phyloP scores from a whole-genome alignment of 768 basidiomycete species.

The Rhizopogon vinicolor region DNA sequence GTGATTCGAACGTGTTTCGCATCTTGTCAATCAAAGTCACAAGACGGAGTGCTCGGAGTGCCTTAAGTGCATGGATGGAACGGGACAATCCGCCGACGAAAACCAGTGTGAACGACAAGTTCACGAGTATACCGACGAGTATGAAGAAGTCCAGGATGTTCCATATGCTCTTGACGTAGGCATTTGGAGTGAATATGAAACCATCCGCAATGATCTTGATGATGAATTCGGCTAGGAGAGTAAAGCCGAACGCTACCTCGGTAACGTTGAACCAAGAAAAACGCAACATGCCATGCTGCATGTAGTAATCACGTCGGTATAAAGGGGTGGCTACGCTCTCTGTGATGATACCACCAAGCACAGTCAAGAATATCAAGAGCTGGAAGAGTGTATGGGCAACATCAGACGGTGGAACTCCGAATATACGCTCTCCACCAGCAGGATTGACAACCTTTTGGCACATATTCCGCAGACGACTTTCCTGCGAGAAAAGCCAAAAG shows the following conservation, averaged over 20 bases:
- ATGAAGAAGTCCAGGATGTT: constrained; percentile 88
- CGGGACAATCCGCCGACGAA: constrained; percentile 77
- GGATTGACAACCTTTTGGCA: constrained; percentile 86
- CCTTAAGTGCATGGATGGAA: constrained; percentile 82
- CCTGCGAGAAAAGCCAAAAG: constrained; percentile 86
- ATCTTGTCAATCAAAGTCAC: constrained; percentile 87
- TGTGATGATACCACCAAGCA: constrained; percentile 77
- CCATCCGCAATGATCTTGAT: constrained; percentile 95
- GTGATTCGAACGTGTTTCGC: constrained; percentile 79
- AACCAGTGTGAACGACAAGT: constrained; percentile 65
- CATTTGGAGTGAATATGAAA: constrained; percentile 85
- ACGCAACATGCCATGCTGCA: constrained; percentile 51
- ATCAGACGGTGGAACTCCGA: constrained; percentile 66
- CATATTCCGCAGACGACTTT: constrained; percentile 61
- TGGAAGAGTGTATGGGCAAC: constrained; percentile 71
- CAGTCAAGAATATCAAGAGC: constrained; percentile 63
- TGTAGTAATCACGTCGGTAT: constrained; percentile 74
- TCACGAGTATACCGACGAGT: constrained; percentile 71
- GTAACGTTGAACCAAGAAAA: constrained; percentile 86
- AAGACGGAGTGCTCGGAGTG: constrained; percentile 80
- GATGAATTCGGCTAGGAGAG: constrained; percentile 74
- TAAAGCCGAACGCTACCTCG: constrained; percentile 66
- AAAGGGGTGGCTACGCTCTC: constrained; percentile 81
- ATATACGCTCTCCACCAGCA: constrained; percentile 81
- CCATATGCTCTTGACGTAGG: constrained; percentile 90